Conservation (phyloP, 257 asterid species). For the Forsythia suspensa region DNA sequence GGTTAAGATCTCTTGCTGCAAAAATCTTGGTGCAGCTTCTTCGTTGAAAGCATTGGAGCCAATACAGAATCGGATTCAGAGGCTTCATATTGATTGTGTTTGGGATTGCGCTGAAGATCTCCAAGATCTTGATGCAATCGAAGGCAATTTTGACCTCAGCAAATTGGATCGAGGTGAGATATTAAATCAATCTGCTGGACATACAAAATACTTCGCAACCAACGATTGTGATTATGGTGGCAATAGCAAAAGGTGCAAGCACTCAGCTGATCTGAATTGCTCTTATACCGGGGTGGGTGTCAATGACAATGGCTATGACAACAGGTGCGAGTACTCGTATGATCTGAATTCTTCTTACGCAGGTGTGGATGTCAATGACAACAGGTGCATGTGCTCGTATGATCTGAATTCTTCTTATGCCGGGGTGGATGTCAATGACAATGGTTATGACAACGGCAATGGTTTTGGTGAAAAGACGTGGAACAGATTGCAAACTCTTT, state of each 20-base stretch:
- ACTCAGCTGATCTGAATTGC: slow-evolving; percentile 26
- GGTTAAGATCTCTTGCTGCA: slow-evolving; percentile 83
- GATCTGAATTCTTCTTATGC: slow-evolving; percentile 42
- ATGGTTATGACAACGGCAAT: slow-evolving; percentile 30
- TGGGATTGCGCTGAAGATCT: slow-evolving; percentile 54
- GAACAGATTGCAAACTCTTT: slow-evolving; percentile 60
- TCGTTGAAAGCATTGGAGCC: slow-evolving; percentile 81
- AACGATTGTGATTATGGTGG: slow-evolving; percentile 25
- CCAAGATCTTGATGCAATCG: slow-evolving; percentile 38
- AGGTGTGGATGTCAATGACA: slow-evolving; percentile 30
- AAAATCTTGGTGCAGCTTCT: slow-evolving; percentile 58
- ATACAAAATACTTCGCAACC: slow-evolving; percentile 12
- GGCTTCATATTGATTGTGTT: slow-evolving; percentile 79
- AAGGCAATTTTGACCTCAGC: slow-evolving; percentile 47
- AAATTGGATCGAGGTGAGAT: slow-evolving; percentile 33
- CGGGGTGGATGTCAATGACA: slow-evolving; percentile 29
- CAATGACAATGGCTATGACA: neutral
- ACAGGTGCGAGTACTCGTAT: slow-evolving; percentile 33
- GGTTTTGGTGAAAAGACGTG: slow-evolving; percentile 48
- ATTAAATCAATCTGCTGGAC: slow-evolving; percentile 19
- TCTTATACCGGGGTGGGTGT: neutral
- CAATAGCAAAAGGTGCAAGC: slow-evolving; percentile 32
- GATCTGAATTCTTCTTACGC: slow-evolving; percentile 42
- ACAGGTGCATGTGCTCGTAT: slow-evolving; percentile 35
- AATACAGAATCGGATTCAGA: slow-evolving; percentile 60